Base-by-base conservation (phyloP, 2,329 filamentous ascomycete genomes). In the Sclerotinia borealis region DNA sequence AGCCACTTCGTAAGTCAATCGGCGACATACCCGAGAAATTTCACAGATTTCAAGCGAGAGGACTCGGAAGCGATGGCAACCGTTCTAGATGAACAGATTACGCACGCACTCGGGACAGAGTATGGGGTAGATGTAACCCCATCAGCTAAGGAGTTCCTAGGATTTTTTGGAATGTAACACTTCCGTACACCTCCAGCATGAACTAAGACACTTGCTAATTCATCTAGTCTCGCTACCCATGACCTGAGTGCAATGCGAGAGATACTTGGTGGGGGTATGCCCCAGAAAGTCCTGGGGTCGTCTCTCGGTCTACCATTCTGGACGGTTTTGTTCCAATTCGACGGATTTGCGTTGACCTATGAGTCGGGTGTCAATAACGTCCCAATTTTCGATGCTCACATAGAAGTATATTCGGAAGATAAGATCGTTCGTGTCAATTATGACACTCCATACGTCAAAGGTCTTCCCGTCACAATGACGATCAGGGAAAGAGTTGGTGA, bases 21-120 rank as follows among this genome's bases (percentile, higher is more conserved):
- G 3, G 81, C 79, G 9, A 82, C 79, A 0, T 83, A 77, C 63
- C 79, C 78, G 1, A 66, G 74, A 22, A 77, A 75, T 29, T 79
- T 78, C 55, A 71, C 66, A 2, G 82, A 84, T 68, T 76, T 76
- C 51, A 63, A 65, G 65, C 62, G 60, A 43, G 58, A 64, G 70
- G 48, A 64, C 76, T 27, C 55, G 34, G 55, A 66, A 68, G 45
- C 48, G 4, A 62, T 62, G 60, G 22, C 45, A 2, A 25, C 31
- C 27, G 88, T 98, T 68, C 90, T 91, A 15, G 91, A 96, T 65
- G 93, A 98, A 72, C 93, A 99, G 77, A 86, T 99, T 34, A 89
- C 89, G 73, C 84, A 92, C 74, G 95, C 93, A 36, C 86, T 98
- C 69, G 86, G 89, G 65, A 93, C 96, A 68, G 95, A 99, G 45